Percentiles rank a stretch among this genome's conserved stretches.
Evolutionary conservation across 2,329 filamentous ascomycete species (phyloP).

Genomic region (Xylariomycetidae sp.): DNA sequence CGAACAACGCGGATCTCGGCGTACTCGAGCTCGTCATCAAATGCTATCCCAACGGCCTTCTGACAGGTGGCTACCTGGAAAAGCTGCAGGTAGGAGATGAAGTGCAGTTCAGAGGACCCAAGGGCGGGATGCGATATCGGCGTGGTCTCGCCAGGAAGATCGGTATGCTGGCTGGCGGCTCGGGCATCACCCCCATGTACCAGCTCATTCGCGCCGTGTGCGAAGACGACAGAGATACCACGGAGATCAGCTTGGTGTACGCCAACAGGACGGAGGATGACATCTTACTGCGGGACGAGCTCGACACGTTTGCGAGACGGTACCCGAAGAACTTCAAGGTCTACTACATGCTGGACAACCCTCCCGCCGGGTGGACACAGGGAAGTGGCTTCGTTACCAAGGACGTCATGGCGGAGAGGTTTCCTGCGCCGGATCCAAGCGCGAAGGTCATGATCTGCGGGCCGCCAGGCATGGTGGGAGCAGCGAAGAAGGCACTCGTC

Average conservation of each 20-base stretch:
- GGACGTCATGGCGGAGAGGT: constrained; percentile 42
- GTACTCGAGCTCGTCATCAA: constrained; percentile 47
- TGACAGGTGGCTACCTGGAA: constrained; percentile 46
- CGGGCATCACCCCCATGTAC: constrained; percentile 53
- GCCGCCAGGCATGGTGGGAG: constrained; percentile 56
- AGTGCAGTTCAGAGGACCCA: constrained; percentile 50
- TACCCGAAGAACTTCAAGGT: constrained; percentile 52
- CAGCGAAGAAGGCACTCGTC: constrained; percentile 46
- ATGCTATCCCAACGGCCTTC: constrained; percentile 44
- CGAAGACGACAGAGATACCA: constrained; percentile 54
- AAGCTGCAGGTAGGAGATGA: constrained; percentile 43
- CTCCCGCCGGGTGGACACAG: constrained; percentile 41
- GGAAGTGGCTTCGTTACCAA: constrained; percentile 47
- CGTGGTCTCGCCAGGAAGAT: constrained; percentile 38
- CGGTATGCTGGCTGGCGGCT: constrained; percentile 51
- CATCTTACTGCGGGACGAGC: constrained; percentile 52
- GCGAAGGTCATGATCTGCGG: constrained; percentile 56
- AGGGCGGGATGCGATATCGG: constrained; percentile 50
- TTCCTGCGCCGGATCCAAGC: constrained; percentile 41
- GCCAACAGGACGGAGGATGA: constrained; percentile 56
- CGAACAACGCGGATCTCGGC: constrained; percentile 46
- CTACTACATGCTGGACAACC: constrained; percentile 48
- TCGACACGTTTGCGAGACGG: constrained; percentile 47
- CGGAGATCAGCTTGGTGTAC: constrained; percentile 53
- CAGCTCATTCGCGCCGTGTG: constrained; percentile 61